Evolutionary conservation across 2,329 filamentous ascomycete genomes (phyloP).

Genomic region (Rhynchosporium graminicola): DNA sequence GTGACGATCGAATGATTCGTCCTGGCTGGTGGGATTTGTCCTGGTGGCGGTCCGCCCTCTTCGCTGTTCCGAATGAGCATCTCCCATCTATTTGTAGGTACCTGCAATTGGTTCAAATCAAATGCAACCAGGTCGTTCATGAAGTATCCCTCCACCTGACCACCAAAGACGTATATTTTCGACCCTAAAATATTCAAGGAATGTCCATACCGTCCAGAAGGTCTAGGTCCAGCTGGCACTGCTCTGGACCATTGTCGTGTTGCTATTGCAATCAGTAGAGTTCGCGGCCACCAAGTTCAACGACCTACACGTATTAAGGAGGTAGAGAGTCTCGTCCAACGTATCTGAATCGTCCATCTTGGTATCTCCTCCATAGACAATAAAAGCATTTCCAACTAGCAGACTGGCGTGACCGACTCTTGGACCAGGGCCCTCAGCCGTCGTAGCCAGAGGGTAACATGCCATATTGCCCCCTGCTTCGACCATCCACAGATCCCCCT

Average conservation of each 20-base stretch:
- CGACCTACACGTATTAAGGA: conserved; percentile 91
- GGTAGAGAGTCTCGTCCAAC: conserved; percentile 91
- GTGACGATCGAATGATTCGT: conserved; percentile 95
- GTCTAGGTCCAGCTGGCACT: conserved; percentile 80
- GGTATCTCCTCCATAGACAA: conserved; percentile 97
- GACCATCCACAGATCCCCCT: conserved; percentile 97
- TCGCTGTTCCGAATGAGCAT: conserved; percentile 79
- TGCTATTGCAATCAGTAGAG: conserved; percentile 54
- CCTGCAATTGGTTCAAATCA: conserved; percentile 91
- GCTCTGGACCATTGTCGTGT: conserved; percentile 98
- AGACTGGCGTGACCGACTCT: conserved; percentile 93
- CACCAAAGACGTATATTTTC: conserved; percentile 96
- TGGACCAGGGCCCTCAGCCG: conserved; percentile 90
- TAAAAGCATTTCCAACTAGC: conserved; percentile 96
- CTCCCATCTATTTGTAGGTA: conserved; percentile 90
- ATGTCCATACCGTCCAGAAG: conserved; percentile 91
- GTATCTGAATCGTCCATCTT: conserved; percentile 92
- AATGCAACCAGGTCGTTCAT: conserved; percentile 98
- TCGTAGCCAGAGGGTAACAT: conserved; percentile 89
- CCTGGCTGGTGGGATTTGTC: conserved; percentile 78
- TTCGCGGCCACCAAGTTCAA: background rate
- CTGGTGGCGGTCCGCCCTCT: conserved; percentile 57
- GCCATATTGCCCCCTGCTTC: conserved; percentile 85
- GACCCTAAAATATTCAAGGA: conserved; percentile 95
- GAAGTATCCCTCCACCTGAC: conserved; percentile 95